These are phyloP conservation scores for Phialophora tarda DNA, from an alignment of 2,329 filamentous ascomycete genomes.

Conservation along the genomic window DNA sequence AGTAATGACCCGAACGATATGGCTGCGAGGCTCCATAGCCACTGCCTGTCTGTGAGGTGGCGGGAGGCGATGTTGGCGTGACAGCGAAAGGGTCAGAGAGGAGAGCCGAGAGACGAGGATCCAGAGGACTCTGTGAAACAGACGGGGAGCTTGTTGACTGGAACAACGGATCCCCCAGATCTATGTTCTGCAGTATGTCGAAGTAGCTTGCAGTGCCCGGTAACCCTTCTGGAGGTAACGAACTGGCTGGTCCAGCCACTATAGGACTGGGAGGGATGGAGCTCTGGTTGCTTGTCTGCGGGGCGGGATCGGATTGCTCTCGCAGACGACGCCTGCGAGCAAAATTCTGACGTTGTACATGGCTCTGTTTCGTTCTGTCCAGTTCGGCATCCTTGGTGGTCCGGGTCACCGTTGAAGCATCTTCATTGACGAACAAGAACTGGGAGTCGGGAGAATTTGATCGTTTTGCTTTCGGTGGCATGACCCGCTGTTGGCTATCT, in stretches of 20 bases:
- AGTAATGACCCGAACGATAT: constrained; percentile 24
- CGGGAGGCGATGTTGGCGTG: constrained; percentile 14
- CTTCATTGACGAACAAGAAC: constrained; percentile 37
- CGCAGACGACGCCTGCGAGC: constrained; percentile 31
- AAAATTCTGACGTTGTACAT: constrained; percentile 38
- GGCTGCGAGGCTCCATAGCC: constrained; percentile 17
- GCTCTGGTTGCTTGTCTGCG: constrained; percentile 18
- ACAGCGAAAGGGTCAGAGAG: constrained; percentile 28
- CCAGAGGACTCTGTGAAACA: constrained; percentile 18
- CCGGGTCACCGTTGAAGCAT: constrained; percentile 32
- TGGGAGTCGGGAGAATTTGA: constrained; percentile 31
- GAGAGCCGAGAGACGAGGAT: constrained; percentile 26
- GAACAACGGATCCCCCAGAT: constrained; percentile 22
- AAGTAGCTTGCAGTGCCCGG: constrained; percentile 19
- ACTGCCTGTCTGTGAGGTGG: constrained; percentile 5
- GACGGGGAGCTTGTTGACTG: constrained; percentile 24
- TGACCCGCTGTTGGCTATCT: constrained; percentile 21
- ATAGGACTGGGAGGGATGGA: constrained; percentile 24
- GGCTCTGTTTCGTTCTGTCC: constrained; percentile 38
- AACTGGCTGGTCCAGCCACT: constrained; percentile 12
- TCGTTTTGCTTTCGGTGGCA: constrained; percentile 33
- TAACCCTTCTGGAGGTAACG: constrained; percentile 11
- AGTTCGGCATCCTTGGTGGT: constrained; percentile 31
- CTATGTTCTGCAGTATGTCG: constrained; percentile 24
- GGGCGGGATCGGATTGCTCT: constrained; percentile 20